Evolutionary conservation across 495 filamentous ascomycete genomes (phyloP), one percentile per base, ranked within the genome.

Genomic region (Penicillium macrosclerotiorum): DNA sequence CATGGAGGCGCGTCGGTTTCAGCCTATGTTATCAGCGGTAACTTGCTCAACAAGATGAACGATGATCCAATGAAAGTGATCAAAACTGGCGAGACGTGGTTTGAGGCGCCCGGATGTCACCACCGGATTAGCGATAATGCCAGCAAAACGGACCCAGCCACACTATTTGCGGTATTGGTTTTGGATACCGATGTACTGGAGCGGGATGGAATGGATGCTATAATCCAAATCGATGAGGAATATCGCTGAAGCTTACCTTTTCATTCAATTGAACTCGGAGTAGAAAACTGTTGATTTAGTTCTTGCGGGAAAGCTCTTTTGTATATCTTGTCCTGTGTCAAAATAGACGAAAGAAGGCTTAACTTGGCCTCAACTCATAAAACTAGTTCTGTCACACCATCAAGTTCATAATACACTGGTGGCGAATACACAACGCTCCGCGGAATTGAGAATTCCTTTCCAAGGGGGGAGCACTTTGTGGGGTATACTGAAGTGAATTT

Each of bases 31-130:
- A 17, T 72, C 12, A 30, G 36, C 8, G 72, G 71, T 12, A 44
- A 52, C 0, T 26, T 61, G 1, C 36, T 65, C 19, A 73, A 72
- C 34, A 67, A 68, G 29, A 75, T 76, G 72, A 74, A 76, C 42
- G 34, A 71, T 26, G 55, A 65, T 7, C 55, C 55, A 14, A 62
- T 64, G 42, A 54, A 50, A 22, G 37, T 54, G 0, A 52, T 56
- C 16, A 9, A 49, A 13, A 19, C 30, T 2, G 69, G 68, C 1
- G 67, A 56, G 6, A 55, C 54, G 12, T 73, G 60, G 55, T 71
- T 62, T 37, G 70, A 76, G 48, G 65, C 67, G 7, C 72, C 72
- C 0, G 70, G 69, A 1, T 76, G 72, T 31, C 68, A 71, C 32
- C 70, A 76, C 48, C 51, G 60, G 19, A 57, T 66, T 34, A 70